These are phyloP conservation scores for Geranomyces michiganensis DNA, from an alignment of 192 early-diverging fungal genomes.

Conservation along the genomic window DNA sequence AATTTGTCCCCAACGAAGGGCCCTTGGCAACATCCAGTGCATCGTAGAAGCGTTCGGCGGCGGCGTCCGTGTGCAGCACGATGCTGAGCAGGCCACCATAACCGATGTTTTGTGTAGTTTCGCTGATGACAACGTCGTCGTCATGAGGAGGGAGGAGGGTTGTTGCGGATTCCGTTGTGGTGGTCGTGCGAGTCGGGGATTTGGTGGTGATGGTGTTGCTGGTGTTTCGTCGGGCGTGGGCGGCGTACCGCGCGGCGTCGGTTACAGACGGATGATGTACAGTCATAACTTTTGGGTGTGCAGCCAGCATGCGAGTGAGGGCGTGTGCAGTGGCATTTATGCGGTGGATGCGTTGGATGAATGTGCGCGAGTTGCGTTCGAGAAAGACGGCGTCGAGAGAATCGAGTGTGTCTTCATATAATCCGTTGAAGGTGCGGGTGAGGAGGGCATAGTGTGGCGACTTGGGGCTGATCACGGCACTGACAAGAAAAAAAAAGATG, in stretches of 20 bases:
- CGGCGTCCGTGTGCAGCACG: conserved; percentile 60
- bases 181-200: too few relatives aligned
- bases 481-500: conserved; percentile 14
- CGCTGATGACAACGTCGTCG: too few relatives aligned
- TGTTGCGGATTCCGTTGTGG: too few relatives aligned
- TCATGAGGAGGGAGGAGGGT: too few relatives aligned
- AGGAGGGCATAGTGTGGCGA: conserved; percentile 46
- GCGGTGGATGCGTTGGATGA: conserved; percentile 67
- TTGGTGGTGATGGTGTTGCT: too few relatives aligned
- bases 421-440: conserved; percentile 51
- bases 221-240: conserved; percentile 42
- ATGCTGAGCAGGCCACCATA: conserved; percentile 91
- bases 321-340: conserved; percentile 84
- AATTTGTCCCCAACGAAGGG: conserved; percentile 95
- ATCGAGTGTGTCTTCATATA: conserved; percentile 87
- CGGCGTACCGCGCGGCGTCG: conserved; percentile 64
- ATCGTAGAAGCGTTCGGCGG: conserved; percentile 78
- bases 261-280: conserved; percentile 89
- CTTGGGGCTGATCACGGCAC: conserved; percentile 57
- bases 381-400: conserved; percentile 92
- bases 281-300: conserved; percentile 71
- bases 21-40: conserved; percentile 82
- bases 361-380: conserved; percentile 91
- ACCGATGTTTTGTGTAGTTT: conserved; percentile 60
- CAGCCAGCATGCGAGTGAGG: conserved; percentile 68